Base-by-base conservation (phyloP, 2,329 filamentous ascomycete genomes). In the Ciborinia camelliae region DNA sequence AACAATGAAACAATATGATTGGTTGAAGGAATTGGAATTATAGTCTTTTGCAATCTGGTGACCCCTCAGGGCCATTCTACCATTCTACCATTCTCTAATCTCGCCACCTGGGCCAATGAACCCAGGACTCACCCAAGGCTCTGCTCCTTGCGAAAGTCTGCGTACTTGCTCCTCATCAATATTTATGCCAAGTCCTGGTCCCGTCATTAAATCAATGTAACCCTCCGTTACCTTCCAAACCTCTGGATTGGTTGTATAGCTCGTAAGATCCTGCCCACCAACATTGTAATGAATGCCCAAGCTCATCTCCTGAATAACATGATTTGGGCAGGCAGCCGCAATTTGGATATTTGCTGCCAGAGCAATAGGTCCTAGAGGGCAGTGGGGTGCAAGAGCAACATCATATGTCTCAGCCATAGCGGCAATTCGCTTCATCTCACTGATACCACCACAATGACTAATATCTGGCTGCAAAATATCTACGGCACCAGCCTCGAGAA, bases 221-320 rank as follows among this genome's bases (percentile, higher is more conserved):
- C 89, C 89, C 52, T 85, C 82, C n/a, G 82, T 80, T 7, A 91
- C 84, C 48, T 85, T 79, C 80, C 88, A 91, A 0, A 90, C 84
- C 58, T 83, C 81, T 0, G 85, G 81, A 69, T 91, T 84, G 71
- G 83, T 84, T 2, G 86, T 79, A 72, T 91, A 92, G 32, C 83
- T 89, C 15, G 83, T 83, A 63, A 90, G 77, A 73, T 91, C 88
- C 69, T 86, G 80, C 2, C 84, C 81, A 1, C 84, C 86, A 0
- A 81, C 83, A 70, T 93, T 93, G 73, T 92, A 93, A 74, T 93
- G 90, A 70, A 93, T 92, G 0, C 90, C 90, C 37, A 92, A 72
- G 62, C 86, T 88, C 90, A 92, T 92, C 75, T 92, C 90, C 72
- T 90, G 86, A 39, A 92, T 92, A 0, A 82, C 84, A 73, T 89